Evolutionary conservation across 2,329 filamentous ascomycete species (phyloP), one percentile per base, ranked within the genome.

Genomic region (Sclerotinia spermophila): DNA sequence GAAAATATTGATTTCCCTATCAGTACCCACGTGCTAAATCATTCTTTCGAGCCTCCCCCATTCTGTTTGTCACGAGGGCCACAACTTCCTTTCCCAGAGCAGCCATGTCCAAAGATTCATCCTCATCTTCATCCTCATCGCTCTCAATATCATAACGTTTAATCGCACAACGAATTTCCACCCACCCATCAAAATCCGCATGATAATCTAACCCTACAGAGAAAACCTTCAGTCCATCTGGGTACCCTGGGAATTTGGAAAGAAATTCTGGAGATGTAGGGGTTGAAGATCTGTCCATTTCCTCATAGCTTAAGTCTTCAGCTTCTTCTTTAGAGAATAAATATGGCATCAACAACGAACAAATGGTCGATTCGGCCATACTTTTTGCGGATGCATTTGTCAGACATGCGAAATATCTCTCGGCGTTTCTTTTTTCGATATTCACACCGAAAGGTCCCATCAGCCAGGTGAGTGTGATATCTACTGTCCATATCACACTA

Each of bases 291-390:
- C 27, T 30, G 3, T 30, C 7, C 0, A 33, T 55, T 15, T 55
- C 15, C 17, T 10, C 27, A 33, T 19, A 11, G 19, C 3, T 3
- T 0, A 0, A 13, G 19, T n/a, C 3, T 30, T 1, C 0, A 7
- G 5, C 30, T 19, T 33, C 15, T 27, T 19, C 6, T 21, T 10
- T 30, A 7, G 15, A 19, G 19, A 1, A 33, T 11, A 55, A 3
- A 33, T 0, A 11, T 6, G 3, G 30, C 10, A 35, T 33, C 53
- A 33, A 35, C 17, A 35, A 2, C 17, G 5, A 8, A 30, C 7
- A 21, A 35, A 35, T 11, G 5, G 3, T 33, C 0, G 8, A 35
- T 8, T 56, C 4, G 8, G 30, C 8, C 7, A 6, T 11, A 0
- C 19, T 10, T 35, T 8, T 24, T 5, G 27, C 27, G 17, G 2